A percentile compares a stretch with the other conserved stretches of the same genome.
Conservation (phyloP, 192 early-diverging fungal genomes). For the Paraglomus brasilianum region DNA sequence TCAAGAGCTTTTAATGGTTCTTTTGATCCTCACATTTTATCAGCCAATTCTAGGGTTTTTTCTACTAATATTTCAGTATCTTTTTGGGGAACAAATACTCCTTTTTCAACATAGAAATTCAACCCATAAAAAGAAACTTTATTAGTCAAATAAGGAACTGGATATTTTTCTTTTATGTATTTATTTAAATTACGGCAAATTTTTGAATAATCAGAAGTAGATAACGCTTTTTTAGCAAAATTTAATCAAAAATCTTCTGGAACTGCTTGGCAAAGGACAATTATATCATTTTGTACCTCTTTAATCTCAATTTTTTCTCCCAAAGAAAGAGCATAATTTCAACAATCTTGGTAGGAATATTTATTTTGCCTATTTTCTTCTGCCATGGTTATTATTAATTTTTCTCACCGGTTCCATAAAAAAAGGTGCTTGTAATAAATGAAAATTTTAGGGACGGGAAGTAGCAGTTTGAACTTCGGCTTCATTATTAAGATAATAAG, state of each 20-base stretch:
- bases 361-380: no score
- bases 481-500: no score
- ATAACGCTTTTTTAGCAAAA: background rate
- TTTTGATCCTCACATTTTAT: background rate
- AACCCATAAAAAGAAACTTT: slow-evolving; percentile 4
- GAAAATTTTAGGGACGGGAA: no score
- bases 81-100: slow-evolving; percentile 10
- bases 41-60: background rate
- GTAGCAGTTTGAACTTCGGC: no score
- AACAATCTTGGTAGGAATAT: no score
- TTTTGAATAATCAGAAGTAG: background rate
- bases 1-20: background rate
- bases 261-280: no score
- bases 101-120: background rate
- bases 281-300: no score
- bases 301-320: no score
- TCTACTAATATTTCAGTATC: slow-evolving; percentile 11
- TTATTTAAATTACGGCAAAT: background rate
- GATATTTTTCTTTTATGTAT: background rate
- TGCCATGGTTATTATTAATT: no score
- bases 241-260: background rate
- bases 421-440: no score
- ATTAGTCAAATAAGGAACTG: slow-evolving; percentile 17
- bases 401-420: no score
- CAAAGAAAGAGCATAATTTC: no score